These are phyloP conservation scores for Speleostelium caveatum DNA, from an alignment of 78 protist species.

Conservation along the genomic window DNA sequence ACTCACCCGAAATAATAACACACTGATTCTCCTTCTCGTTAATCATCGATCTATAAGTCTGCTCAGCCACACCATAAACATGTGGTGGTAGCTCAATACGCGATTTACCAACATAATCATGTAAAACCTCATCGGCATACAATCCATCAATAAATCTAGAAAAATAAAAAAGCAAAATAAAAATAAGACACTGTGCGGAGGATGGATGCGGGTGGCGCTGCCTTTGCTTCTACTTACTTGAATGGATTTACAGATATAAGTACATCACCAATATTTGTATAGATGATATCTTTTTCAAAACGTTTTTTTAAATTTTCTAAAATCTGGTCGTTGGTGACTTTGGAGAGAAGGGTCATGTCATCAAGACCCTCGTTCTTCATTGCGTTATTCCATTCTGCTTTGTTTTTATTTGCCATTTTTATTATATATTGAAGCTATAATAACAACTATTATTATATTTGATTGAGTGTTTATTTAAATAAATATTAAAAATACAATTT, in stretches of 20 bases:
- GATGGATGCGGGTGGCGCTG: constrained; percentile 52
- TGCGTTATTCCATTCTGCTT: constrained; percentile 77
- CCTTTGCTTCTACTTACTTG: constrained; percentile 16
- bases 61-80: constrained; percentile 86
- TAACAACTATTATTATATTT: neutral
- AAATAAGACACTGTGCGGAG: constrained; percentile 53
- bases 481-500: no score
- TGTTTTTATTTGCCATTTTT: constrained; percentile 50
- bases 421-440: no score
- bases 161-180: constrained; percentile 75
- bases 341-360: constrained; percentile 89
- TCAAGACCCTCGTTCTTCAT: constrained; percentile 85
- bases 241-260: constrained; percentile 94
- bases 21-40: constrained; percentile 85
- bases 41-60: constrained; percentile 85
- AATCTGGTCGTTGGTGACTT: constrained; percentile 85
- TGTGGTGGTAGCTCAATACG: constrained; percentile 91
- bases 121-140: constrained; percentile 57
- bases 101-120: constrained; percentile 76
- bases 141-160: constrained; percentile 79
- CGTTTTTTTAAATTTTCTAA: constrained; percentile 86
- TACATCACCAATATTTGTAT: constrained; percentile 92
- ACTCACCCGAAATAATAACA: constrained; percentile 93
- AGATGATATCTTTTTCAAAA: constrained; percentile 86
- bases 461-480: neutral